Base-by-base conservation (phyloP, 495 filamentous ascomycete species). In the Chaetomium fimeti region DNA sequence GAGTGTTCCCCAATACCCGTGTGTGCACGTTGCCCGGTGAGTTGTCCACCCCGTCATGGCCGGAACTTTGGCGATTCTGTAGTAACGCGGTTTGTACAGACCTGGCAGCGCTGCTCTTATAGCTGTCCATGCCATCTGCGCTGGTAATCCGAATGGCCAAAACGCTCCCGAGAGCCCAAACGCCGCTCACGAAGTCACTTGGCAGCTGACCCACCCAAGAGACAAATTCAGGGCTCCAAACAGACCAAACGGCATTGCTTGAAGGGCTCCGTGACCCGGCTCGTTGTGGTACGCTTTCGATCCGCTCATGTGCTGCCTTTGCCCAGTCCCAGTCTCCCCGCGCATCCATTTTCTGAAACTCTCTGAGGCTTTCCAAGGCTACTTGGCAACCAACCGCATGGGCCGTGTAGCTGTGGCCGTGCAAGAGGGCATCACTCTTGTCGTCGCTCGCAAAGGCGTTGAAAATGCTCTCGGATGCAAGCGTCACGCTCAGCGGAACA, bases 361-460 rank as follows among this genome's bases (percentile, higher is more conserved):
- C 76, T 58, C 72, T 73, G 45, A 92, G 61, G 9, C 83, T 85
- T 27, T 83, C 81, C 16, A 84, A 76, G 0, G 89, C 90, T 15
- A 92, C 89, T 16, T 85, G 82, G 66, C 90, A 93, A 1, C 90
- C 90, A 11, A 92, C 81, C 0, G 90, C 79, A 71, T 93, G 89
- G 3, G 89, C 90, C 0, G 90, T 93, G 68, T 93, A 93, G 69
- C 88, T 91, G 74, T 93, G 89, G 0, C 89, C 90, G 67, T 93
- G 90, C 40, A 93, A 78, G 40, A 93, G 74, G 0, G 89, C 89
- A 62, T 90, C 87, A 15, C 81, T 82, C 77, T 91, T 92, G 43
- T 89, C 82, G 0, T 80, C 78, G 29, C 85, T 84, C 4, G 83
- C 74, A 66, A 92, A 92, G 2, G 85, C 82, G n/a, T 84, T 64